These are phyloP conservation scores for Passalora sequoiae DNA, from an alignment of 2,329 filamentous ascomycete species.

Conservation along the genomic window DNA sequence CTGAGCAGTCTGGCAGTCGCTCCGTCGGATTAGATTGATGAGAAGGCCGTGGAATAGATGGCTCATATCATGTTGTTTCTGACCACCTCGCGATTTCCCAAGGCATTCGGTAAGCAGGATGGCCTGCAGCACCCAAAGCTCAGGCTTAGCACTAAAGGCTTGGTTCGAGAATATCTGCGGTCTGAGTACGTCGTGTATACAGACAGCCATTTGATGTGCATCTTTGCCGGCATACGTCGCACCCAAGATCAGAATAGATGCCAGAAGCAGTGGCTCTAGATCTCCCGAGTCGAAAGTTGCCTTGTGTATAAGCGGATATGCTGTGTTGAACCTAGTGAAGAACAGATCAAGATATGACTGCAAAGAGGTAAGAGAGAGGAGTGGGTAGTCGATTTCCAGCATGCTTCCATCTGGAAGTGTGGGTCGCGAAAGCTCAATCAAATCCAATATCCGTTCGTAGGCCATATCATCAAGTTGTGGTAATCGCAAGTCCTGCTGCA, in stretches of 20 bases:
- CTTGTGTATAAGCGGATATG: conserved; percentile 56
- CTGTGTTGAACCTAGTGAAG: conserved; percentile 56
- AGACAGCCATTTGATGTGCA: conserved; percentile 56
- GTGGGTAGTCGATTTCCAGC: conserved; percentile 47
- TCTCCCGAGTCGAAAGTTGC: conserved; percentile 51
- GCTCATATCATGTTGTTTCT: conserved; percentile 59
- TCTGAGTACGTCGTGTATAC: conserved; percentile 56
- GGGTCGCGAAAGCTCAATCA: conserved; percentile 49
- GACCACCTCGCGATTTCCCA: conserved; percentile 58
- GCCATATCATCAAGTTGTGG: conserved; percentile 34
- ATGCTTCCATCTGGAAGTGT: conserved; percentile 45
- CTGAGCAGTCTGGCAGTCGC: conserved; percentile 47
- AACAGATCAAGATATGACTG: conserved; percentile 56
- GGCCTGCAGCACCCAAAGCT: conserved; percentile 57
- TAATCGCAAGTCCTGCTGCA: conserved; percentile 6
- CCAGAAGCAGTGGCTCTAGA: conserved; percentile 50
- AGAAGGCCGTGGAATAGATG: conserved; percentile 55
- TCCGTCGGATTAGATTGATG: conserved; percentile 52
- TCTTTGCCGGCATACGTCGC: conserved; percentile 58
- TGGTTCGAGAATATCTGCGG: conserved; percentile 56
- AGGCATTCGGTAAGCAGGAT: conserved; percentile 61
- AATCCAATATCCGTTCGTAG: conserved; percentile 43
- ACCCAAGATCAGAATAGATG: conserved; percentile 55
- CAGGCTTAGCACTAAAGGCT: conserved; percentile 54
- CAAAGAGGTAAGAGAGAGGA: conserved; percentile 48